Evolutionary conservation across 768 basidiomycete species (phyloP).

Genomic region (Lactifluus piperatus): DNA sequence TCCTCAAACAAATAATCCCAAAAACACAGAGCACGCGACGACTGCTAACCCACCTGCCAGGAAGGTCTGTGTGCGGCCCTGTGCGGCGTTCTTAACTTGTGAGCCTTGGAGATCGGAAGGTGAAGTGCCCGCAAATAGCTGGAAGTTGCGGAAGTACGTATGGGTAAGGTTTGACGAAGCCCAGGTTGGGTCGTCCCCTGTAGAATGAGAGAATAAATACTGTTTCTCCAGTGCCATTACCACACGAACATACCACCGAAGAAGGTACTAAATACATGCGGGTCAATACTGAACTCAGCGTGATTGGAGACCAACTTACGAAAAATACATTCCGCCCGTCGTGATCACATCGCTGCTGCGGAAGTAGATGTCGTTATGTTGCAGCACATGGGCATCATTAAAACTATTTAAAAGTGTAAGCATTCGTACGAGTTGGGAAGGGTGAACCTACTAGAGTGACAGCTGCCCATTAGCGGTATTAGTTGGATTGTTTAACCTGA

Average conservation of each 20-base stretch:
- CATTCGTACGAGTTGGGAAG: not conserved
- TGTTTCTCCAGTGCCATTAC: not conserved
- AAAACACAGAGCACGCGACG: not conserved
- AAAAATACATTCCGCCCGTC: conserved; percentile 70
- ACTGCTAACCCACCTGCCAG: not conserved
- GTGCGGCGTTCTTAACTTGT: not conserved
- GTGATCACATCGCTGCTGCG: conserved; percentile 44
- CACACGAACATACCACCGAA: conserved; percentile 50
- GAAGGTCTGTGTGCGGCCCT: not conserved
- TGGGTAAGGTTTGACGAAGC: conserved; percentile 58
- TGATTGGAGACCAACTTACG: conserved; percentile 27
- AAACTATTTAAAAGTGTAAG: conserved; percentile 34
- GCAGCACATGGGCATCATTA: conserved; percentile 56
- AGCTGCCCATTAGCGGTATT: conserved; percentile 68
- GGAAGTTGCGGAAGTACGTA: conserved; percentile 71
- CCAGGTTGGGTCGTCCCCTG: conserved; percentile 61
- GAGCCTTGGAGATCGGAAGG: conserved; percentile 15
- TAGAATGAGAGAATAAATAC: conserved; percentile 14
- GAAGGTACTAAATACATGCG: conserved; percentile 48
- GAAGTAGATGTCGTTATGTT: conserved; percentile 54
- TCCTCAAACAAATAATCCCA: not conserved
- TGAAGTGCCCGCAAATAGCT: conserved; percentile 32
- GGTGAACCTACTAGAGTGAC: conserved; percentile 48
- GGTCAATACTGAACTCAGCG: not conserved
- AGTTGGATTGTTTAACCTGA: conserved; percentile 67